Conservation (phyloP, 2,329 filamentous ascomycete genomes). For the Ilyonectria robusta region DNA sequence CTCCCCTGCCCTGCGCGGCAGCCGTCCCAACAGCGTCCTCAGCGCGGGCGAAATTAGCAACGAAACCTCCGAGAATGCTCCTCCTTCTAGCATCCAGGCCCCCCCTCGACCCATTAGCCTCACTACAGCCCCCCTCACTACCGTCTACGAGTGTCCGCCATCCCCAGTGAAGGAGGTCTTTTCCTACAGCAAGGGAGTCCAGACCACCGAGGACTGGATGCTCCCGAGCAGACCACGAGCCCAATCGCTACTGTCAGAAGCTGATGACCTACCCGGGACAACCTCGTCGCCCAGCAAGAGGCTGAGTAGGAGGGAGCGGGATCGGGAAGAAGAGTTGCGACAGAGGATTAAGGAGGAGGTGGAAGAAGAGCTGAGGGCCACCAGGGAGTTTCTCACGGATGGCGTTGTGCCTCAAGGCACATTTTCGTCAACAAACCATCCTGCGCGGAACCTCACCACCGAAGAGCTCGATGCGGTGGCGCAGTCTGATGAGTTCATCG, state of each 20-base stretch:
- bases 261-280: slow-evolving; percentile 69
- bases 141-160: slow-evolving; percentile 85
- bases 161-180: slow-evolving; percentile 86
- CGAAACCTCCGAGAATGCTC: slow-evolving; percentile 74
- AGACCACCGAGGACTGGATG: slow-evolving; percentile 85
- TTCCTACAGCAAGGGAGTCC: slow-evolving; percentile 97
- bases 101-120: slow-evolving; percentile 75
- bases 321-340: slow-evolving; percentile 90
- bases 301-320: slow-evolving; percentile 82
- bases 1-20: slow-evolving; percentile 78
- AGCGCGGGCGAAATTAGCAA: slow-evolving; percentile 86
- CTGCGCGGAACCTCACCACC: slow-evolving; percentile 81
- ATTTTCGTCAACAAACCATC: slow-evolving; percentile 70
- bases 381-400: slow-evolving; percentile 72
- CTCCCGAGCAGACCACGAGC: slow-evolving; percentile 64
- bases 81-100: slow-evolving; percentile 60
- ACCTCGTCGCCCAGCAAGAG: slow-evolving; percentile 78
- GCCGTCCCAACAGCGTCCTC: slow-evolving; percentile 88
- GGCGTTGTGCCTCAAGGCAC: slow-evolving; percentile 47
- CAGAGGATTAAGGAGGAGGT: slow-evolving; percentile 89
- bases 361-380: slow-evolving; percentile 88
- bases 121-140: slow-evolving; percentile 79
- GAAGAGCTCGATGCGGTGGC: slow-evolving; percentile 94
- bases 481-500: slow-evolving; percentile 91
- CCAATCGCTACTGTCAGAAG: slow-evolving; percentile 66